phyloP scores from a whole-genome alignment of 352 stramenopile species.

The Phytophthora constricta region DNA sequence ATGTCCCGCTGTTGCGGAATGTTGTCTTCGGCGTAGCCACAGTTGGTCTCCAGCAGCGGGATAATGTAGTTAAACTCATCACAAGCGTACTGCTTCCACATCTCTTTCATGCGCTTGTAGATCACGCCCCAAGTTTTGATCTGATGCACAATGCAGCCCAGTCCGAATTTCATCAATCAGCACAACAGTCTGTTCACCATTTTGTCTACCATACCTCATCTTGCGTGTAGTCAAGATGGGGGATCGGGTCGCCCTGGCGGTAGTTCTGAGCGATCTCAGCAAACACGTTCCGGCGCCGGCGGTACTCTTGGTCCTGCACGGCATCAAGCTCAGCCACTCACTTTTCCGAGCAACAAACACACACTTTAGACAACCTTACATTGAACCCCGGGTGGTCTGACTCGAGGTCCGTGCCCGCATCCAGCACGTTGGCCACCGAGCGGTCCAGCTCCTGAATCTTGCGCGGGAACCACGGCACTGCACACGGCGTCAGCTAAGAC shows the following conservation, averaged over 20 bases:
- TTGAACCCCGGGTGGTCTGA: slow-evolving; percentile 96
- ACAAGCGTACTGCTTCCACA: slow-evolving; percentile 96
- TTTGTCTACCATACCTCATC: slow-evolving; percentile 82
- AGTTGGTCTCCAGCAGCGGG: slow-evolving; percentile 94
- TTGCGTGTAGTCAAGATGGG: slow-evolving; percentile 94
- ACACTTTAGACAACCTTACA: slow-evolving; percentile 36
- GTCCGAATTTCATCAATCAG: background rate
- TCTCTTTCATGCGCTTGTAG: slow-evolving; percentile 93
- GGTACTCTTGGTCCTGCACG: slow-evolving; percentile 89
- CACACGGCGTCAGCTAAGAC: slow-evolving; percentile 1
- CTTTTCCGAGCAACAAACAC: background rate
- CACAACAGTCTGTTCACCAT: background rate
- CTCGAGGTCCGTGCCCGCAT: slow-evolving; percentile 94
- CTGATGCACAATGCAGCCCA: slow-evolving; percentile 36
- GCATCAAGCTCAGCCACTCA: background rate
- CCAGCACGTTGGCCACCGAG: slow-evolving; percentile 88
- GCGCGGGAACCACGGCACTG: slow-evolving; percentile 86
- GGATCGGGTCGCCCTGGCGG: slow-evolving; percentile 91
- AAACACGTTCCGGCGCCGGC: slow-evolving; percentile 87
- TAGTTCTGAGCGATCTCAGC: slow-evolving; percentile 91
- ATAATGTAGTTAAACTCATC: slow-evolving; percentile 97
- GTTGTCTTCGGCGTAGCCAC: slow-evolving; percentile 92
- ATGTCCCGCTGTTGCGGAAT: slow-evolving; percentile 97
- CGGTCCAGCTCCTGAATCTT: slow-evolving; percentile 86
- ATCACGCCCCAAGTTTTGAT: slow-evolving; percentile 91